Evolutionary conservation across 805 yeast species (phyloP).

Genomic region (Starmerella ratchasimensis): DNA sequence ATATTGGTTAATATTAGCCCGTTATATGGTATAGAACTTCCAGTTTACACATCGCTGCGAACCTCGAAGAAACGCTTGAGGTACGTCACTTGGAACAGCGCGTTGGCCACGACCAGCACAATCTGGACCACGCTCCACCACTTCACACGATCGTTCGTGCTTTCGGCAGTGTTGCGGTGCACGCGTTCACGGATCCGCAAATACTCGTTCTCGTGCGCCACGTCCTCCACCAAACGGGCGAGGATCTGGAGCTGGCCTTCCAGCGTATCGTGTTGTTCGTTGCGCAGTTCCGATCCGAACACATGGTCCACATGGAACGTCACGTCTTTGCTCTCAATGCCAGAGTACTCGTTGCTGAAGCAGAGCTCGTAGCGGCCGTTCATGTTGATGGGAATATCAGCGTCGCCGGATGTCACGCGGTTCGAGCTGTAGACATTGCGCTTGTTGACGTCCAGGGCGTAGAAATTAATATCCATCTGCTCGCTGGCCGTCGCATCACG

Average conservation of each 20-base stretch:
- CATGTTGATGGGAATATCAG: slow-evolving; percentile 46
- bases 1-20: no score
- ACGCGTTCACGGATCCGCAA: slow-evolving; percentile 92
- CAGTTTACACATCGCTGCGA: slow-evolving; percentile 58
- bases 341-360: slow-evolving; percentile 73
- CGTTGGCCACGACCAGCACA: slow-evolving; percentile 69
- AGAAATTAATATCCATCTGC: slow-evolving; percentile 43
- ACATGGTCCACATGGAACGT: slow-evolving; percentile 92
- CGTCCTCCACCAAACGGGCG: slow-evolving; percentile 64
- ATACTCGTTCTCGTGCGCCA: slow-evolving; percentile 79
- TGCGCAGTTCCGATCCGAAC: slow-evolving; percentile 52
- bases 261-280: slow-evolving; percentile 64
- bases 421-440: slow-evolving; percentile 34
- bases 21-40: not conserved
- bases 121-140: slow-evolving; percentile 96
- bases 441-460: slow-evolving; percentile 39
- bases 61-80: slow-evolving; percentile 92
- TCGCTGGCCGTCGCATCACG: slow-evolving; percentile 38
- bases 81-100: slow-evolving; percentile 86
- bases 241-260: slow-evolving; percentile 73
- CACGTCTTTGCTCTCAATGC: slow-evolving; percentile 69
- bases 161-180: slow-evolving; percentile 96
- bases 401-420: slow-evolving; percentile 70
- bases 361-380: slow-evolving; percentile 76
- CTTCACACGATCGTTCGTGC: slow-evolving; percentile 90